A percentile compares a stretch with the other conserved stretches of the same genome.
Evolutionary conservation across 202 grass and related monocot genomes (phyloP).

Genomic region (Thinopyrum obtusiflorum): DNA sequence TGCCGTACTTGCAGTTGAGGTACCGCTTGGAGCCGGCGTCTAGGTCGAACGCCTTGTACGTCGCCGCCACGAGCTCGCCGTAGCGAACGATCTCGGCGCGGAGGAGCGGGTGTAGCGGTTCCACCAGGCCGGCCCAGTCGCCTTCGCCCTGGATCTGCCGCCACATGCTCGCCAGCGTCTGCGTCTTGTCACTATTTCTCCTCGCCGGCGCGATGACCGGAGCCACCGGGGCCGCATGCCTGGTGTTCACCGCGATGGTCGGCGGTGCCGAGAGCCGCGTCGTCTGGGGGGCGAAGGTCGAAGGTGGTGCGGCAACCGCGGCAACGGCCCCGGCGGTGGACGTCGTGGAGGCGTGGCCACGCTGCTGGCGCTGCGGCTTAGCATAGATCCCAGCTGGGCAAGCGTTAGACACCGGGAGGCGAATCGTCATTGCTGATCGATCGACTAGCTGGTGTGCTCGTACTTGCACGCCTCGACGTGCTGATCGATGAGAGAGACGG

Average conservation of each 20-base stretch:
- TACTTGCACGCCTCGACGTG: not conserved
- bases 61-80: slow-evolving; percentile 60
- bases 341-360: not conserved
- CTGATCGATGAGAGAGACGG: not conserved
- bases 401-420: not conserved
- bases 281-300: slow-evolving; percentile 28
- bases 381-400: not conserved
- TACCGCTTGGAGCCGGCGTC: slow-evolving; percentile 56
- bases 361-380: slow-evolving; percentile 27
- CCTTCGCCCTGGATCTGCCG: slow-evolving; percentile 58
- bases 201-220: not conserved
- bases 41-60: slow-evolving; percentile 84
- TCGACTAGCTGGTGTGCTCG: not conserved
- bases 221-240: not conserved
- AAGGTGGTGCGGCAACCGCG: slow-evolving; percentile 17
- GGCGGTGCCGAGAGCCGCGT: slow-evolving; percentile 6
- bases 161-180: slow-evolving; percentile 51
- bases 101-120: slow-evolving; percentile 61
- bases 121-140: slow-evolving; percentile 57
- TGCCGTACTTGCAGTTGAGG: slow-evolving; percentile 78
- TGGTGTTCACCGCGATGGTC: not conserved
- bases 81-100: slow-evolving; percentile 74
- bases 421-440: slow-evolving; percentile 4
- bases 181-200: not conserved
- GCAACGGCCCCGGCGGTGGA: not conserved